Base-by-base conservation (phyloP, 305 asterid species). In the Fraxinus latifolia region DNA sequence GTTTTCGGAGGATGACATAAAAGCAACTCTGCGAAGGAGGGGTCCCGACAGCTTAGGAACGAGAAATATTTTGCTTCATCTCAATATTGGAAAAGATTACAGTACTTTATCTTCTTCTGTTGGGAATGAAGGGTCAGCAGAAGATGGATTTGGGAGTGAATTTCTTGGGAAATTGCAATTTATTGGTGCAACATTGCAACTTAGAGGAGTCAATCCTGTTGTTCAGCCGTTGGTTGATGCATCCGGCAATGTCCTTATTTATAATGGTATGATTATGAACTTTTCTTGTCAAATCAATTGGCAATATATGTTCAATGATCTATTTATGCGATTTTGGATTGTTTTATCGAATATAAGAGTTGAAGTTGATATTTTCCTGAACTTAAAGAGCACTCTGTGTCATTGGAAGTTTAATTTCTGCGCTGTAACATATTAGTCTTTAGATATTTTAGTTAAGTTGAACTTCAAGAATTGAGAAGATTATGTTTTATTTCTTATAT, bases 41-140 rank as follows among this genome's bases (percentile, higher is more conserved):
- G 99, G 99, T 17, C 99, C 99, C 31, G 96, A 94, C 80, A 93
- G 94, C 87, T 78, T 94, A 70, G 97, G 96, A 74, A 83, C 91
- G 85, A 90, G 82, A 82, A 77, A 44, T 85, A 78, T 94, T 79
- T 44, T 84, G 78, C 80, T 94, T 42, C 81, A 82, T 82, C 76
- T 88, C 7, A 82, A 76, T 17, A 50, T 39, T 27, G 74, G 83
- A 5, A 25, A 62, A 37, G 84, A 80, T 71, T 74, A 42, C 33
- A 82, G 83, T 17, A 84, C 81, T 78, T 85, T 83, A 29, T 81
- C 85, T 53, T 88, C 88, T 75, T 47, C 58, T 67, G 74, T 73
- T 76, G 86, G 78, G 73, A 80, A 79, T 76, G 92, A 87, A 80
- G 85, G 78, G 82, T 80, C 33, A 11, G 80, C 31, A 37, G 89